Conservation (phyloP, 768 basidiomycete genomes). For the Hebeloma cylindrosporum region DNA sequence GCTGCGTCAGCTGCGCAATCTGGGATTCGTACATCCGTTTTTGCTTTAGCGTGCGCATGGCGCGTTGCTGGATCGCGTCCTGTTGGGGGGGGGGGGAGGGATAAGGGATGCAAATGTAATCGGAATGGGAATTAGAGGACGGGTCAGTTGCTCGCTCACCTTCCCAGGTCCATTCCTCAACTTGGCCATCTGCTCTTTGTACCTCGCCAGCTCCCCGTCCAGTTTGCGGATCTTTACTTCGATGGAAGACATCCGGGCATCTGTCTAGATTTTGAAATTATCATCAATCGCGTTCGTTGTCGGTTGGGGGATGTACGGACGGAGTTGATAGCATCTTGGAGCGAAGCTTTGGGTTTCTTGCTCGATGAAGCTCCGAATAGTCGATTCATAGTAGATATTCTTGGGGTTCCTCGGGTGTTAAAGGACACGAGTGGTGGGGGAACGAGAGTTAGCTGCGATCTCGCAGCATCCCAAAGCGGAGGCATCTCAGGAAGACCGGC, state of each 20-base stretch:
- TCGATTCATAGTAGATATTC: slow-evolving; percentile 62
- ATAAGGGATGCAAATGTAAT: not conserved
- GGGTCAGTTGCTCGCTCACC: slow-evolving; percentile 50
- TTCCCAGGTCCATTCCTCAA: slow-evolving; percentile 93
- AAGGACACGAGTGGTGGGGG: too few species aligned
- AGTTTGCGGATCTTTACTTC: slow-evolving; percentile 98
- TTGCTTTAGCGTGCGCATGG: slow-evolving; percentile 89
- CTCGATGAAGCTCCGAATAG: slow-evolving; percentile 75
- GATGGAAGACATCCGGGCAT: slow-evolving; percentile 79
- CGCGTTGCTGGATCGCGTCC: slow-evolving; percentile 94
- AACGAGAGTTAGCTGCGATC: too few species aligned
- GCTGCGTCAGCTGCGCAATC: slow-evolving; percentile 86
- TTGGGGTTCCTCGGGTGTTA: not conserved
- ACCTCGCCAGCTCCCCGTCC: slow-evolving; percentile 86
- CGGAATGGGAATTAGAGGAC: not conserved
- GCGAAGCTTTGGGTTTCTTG: slow-evolving; percentile 81
- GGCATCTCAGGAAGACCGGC: too few species aligned
- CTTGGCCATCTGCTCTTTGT: slow-evolving; percentile 96
- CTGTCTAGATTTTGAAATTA: slow-evolving; percentile 62
- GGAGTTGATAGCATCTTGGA: slow-evolving; percentile 92
- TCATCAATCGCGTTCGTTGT: too few species aligned
- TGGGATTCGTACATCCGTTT: slow-evolving; percentile 96
- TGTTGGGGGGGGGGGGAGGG: slow-evolving; percentile 29
- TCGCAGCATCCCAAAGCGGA: too few species aligned
- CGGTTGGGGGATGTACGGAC: slow-evolving; percentile 52